Base-by-base conservation (phyloP, 176 grass and related monocot species). In the Aechmea fasciata region DNA sequence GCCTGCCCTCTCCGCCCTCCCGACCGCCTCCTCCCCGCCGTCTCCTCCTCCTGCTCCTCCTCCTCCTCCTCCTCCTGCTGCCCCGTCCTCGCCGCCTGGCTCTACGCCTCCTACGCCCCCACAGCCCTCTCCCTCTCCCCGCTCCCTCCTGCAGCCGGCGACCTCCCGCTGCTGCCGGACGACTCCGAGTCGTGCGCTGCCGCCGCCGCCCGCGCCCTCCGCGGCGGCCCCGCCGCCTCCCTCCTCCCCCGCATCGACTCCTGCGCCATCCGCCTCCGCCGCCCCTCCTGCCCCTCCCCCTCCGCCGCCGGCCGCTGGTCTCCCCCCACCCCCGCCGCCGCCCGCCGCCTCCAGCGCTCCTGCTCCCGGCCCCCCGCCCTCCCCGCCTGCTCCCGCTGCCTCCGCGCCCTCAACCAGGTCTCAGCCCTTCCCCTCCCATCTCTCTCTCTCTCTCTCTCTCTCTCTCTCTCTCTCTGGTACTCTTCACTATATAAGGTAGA, bases 81-180 rank as follows among this genome's bases (percentile, higher is more conserved):
- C 71, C 94, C 94, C 7, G 75, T 80, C 49, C 84, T 99, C 6
- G 87, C 89, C 28, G 89, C 89, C 13, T 99, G 90, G 82, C 74
- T 99, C 52, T 90, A 93, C 77, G 87, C 89, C 2, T 80, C 94
- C 20, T 99, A 90, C 78, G 87, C 94, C 51, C 76, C 87, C 28
- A 69, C 87, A 14, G 87, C 84, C 53, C 89, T 99, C 10, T 69
- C 80, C 0, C 66, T 61, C 13, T 65, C 75, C 3, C 66, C 13
- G 3, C 41, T 53, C 0, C 19, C 69, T 6, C 51, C 75, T 22
- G 20, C 70, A 54, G 20, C 50, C 57, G 0, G 33, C 68, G 86
- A 91, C 13, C 68, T 97, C 75, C 89, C 94, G 3, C 62, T 91
- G 51, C 80, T 82, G 25, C 85, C 74, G 0, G 82, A 91, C 48